phyloP scores from a whole-genome alignment of 768 basidiomycete genomes.

The Boletus sp. region DNA sequence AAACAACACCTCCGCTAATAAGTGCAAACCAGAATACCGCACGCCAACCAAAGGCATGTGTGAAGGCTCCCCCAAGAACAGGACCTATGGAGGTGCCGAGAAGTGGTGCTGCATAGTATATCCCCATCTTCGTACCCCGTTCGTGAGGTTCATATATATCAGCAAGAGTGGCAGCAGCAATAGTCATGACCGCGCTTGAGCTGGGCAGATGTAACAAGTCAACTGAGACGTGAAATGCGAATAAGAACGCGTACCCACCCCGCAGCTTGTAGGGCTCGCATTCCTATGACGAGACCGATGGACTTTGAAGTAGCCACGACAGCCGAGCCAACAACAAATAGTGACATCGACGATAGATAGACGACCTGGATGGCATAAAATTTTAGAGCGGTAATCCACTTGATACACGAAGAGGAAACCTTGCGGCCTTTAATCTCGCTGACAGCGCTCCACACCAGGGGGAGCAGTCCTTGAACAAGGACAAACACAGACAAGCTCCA shows the following conservation, averaged over 20 bases:
- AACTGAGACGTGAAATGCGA: background rate
- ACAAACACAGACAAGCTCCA: conserved; percentile 70
- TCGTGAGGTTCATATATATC: conserved; percentile 79
- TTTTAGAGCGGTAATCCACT: background rate
- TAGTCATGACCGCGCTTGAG: conserved; percentile 63
- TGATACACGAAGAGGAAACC: conserved; percentile 31
- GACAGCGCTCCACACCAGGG: conserved; percentile 65
- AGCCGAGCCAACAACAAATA: conserved; percentile 56
- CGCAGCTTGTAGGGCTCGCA: conserved; percentile 61
- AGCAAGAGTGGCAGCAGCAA: conserved; percentile 76
- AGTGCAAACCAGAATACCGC: conserved; percentile 82
- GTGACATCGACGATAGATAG: conserved; percentile 49
- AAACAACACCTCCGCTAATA: conserved; percentile 52
- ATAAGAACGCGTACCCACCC: conserved; percentile 39
- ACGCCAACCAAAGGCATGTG: conserved; percentile 72
- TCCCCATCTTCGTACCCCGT: conserved; percentile 78
- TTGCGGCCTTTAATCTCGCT: conserved; percentile 78
- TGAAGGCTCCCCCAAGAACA: conserved; percentile 65
- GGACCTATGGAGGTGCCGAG: conserved; percentile 68
- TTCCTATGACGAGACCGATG: conserved; percentile 59
- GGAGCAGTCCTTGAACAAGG: conserved; percentile 63
- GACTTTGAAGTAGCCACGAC: conserved; percentile 56
- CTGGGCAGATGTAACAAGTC: conserved; percentile 27
- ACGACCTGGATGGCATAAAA: conserved; percentile 39
- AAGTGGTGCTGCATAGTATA: conserved; percentile 78